phyloP scores from a whole-genome alignment of 2,329 filamentous ascomycete genomes.

The Pseudocercospora eumusae region DNA sequence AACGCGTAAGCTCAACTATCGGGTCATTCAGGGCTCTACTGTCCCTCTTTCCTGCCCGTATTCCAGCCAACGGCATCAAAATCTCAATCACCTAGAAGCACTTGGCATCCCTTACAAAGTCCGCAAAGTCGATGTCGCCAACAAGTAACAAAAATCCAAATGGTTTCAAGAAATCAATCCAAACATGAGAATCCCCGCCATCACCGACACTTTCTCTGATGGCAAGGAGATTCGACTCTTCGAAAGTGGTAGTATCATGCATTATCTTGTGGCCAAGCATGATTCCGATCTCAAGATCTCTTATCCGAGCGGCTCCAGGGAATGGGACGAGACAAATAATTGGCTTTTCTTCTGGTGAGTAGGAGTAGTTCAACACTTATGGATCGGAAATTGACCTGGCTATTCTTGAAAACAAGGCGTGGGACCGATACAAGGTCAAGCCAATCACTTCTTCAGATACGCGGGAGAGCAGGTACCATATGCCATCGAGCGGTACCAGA shows the following conservation, averaged over 20 bases:
- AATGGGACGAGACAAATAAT: conserved; percentile 73
- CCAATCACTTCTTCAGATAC: conserved; percentile 39
- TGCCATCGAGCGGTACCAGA: conserved; percentile 76
- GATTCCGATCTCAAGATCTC: conserved; percentile 73
- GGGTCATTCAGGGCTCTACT: too few species aligned
- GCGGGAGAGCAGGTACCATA: conserved; percentile 72
- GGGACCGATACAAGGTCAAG: conserved; percentile 52
- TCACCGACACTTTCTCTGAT: conserved; percentile 75
- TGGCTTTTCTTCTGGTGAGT: conserved; percentile 58
- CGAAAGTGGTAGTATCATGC: conserved; percentile 79
- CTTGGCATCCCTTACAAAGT: conserved; percentile 70
- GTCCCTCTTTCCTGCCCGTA: too few species aligned
- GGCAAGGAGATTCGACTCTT: conserved; percentile 74
- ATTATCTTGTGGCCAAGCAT: conserved; percentile 73
- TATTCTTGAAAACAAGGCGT: conserved; percentile 64
- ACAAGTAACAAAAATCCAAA: conserved; percentile 72
- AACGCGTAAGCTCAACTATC: too few species aligned
- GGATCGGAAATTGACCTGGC: not conserved
- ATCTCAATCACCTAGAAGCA: too few species aligned
- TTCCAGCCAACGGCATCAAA: too few species aligned
- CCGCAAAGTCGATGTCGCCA: conserved; percentile 67
- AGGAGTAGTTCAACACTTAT: not conserved
- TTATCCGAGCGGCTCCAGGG: conserved; percentile 69
- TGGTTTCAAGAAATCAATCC: conserved; percentile 93
- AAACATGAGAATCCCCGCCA: conserved; percentile 83